A percentile compares a stretch with the other conserved stretches of the same genome.
Evolutionary conservation across 805 yeast genomes (phyloP).

Genomic region (Ogataea paradorogensis): DNA sequence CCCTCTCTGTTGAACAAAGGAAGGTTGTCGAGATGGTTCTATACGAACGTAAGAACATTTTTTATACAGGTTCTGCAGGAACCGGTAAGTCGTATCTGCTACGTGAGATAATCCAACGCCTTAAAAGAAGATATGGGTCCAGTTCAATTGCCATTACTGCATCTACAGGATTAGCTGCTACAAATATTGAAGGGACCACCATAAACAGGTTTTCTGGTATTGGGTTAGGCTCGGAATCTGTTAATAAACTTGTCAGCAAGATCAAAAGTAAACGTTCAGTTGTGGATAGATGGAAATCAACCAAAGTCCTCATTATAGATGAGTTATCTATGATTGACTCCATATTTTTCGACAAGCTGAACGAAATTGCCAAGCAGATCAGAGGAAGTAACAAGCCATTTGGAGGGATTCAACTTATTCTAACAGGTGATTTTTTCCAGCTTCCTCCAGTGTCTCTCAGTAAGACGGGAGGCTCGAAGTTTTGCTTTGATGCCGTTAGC

Average conservation of each 20-base stretch:
- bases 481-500: slow-evolving; percentile 70
- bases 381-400: slow-evolving; percentile 59
- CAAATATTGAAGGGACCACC: slow-evolving; percentile 88
- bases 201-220: slow-evolving; percentile 83
- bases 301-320: slow-evolving; percentile 77
- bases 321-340: slow-evolving; percentile 96
- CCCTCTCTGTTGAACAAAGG: slow-evolving; percentile 38
- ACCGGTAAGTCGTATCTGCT: slow-evolving; percentile 80
- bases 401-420: slow-evolving; percentile 88
- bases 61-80: slow-evolving; percentile 85
- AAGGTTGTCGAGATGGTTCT: slow-evolving; percentile 51
- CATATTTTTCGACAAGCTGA: slow-evolving; percentile 67
- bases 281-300: slow-evolving; percentile 57
- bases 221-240: slow-evolving; percentile 67
- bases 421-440: slow-evolving; percentile 96
- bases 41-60: slow-evolving; percentile 50
- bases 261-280: slow-evolving; percentile 46
- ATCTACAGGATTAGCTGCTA: slow-evolving; percentile 94
- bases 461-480: slow-evolving; percentile 39
- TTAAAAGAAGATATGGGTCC: slow-evolving; percentile 42
- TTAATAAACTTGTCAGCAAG: slow-evolving; percentile 42
- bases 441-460: slow-evolving; percentile 77
- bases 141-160: slow-evolving; percentile 83
- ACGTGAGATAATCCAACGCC: slow-evolving; percentile 55
- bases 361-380: slow-evolving; percentile 58